Evolutionary conservation across 2,329 filamentous ascomycete genomes (phyloP), one percentile per base, ranked within the genome.

Genomic region (Hypoxylon sp.): DNA sequence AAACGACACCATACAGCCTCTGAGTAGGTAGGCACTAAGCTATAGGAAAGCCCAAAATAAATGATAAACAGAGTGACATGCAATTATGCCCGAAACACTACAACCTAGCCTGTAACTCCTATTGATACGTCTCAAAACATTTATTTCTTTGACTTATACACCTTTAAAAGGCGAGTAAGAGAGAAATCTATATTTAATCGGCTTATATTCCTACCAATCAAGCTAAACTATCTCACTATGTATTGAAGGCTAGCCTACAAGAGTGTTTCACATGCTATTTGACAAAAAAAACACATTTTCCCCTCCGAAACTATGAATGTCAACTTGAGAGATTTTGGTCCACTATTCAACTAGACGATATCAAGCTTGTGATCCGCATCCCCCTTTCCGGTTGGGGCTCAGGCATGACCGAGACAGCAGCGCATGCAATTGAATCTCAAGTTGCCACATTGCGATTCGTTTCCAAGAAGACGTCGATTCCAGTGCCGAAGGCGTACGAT

Each of bases 331-430:
- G 3, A 8, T 24, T 64, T 65, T 15, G 65, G 60, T 10, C 51
- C 60, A 6, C n/a, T 65, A 39, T 63, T 39, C 53, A 59, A 24
- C 21, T 62, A 24, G 53, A 63, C 24, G 35, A 59, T 39, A n/a
- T 17, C 39, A 67, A 37, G 35, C 21, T 66, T n/a, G 63, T 66
- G 7, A 57, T 66, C 11, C 52, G 58, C 15, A 10, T 66, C 31
- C 53, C 63, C 3, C 13, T 3, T 2, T 44, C 48, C 2, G 64
- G 58, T 13, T 59, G 58, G 59, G 64, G 48, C 13, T 15, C 32
- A 8, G 59, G 31, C 47, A 62, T 50, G 32, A 62, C 39, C 8
- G 53, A 54, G 31, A 59, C 42, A 15, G 59, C 64, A 17, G 64
- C 39, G n/a, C 48, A 27, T 21, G 59, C 64, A 13, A 19, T 62